Conservation (phyloP, 2,329 filamentous ascomycete genomes). For the Colletotrichum aenigma region DNA sequence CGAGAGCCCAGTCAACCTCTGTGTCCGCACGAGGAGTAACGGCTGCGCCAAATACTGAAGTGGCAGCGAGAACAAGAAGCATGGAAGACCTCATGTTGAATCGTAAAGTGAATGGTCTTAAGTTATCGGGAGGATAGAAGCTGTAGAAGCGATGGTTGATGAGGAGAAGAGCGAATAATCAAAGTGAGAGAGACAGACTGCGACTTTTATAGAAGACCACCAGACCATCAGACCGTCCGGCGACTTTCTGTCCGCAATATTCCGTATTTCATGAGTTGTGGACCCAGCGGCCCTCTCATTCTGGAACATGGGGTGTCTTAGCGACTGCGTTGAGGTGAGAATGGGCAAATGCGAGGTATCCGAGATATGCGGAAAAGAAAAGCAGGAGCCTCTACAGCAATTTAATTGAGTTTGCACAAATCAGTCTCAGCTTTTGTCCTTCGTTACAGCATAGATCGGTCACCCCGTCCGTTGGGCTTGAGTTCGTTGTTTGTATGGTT, state of each 20-base stretch:
- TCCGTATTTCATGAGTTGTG: background rate
- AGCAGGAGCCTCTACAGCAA: background rate
- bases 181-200: background rate
- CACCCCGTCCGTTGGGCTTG: background rate
- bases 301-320: background rate
- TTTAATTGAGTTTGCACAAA: background rate
- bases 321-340: background rate
- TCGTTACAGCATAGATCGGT: background rate
- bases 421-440: rapidly evolving
- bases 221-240: rapidly evolving
- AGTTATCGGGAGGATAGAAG: background rate
- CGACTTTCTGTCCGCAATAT: background rate
- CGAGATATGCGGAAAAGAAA: background rate
- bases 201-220: background rate
- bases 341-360: background rate
- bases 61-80: background rate
- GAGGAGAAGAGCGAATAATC: background rate
- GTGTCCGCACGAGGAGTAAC: background rate
- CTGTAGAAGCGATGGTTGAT: rapidly evolving
- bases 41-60: background rate
- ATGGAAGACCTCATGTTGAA: background rate
- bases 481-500: rapidly evolving
- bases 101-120: rapidly evolving
- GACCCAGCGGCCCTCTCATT: background rate
- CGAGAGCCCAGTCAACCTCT: background rate